These are phyloP conservation scores for Spathaspora sp. DNA, from an alignment of 1,139 yeast species.

Conservation along the genomic window DNA sequence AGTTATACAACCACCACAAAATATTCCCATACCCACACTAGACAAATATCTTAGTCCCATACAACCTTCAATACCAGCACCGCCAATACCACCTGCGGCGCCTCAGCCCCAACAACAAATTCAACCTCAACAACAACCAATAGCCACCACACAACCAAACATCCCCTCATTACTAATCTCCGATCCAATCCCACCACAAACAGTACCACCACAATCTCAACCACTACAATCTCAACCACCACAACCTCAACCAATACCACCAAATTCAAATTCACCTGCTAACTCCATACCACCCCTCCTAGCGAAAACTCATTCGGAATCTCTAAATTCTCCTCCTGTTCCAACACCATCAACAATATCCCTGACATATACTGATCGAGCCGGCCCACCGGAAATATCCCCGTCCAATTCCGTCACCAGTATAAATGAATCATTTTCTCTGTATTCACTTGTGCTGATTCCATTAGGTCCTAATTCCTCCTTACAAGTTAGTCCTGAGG, in stretches of 20 bases:
- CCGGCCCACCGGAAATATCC: neutral
- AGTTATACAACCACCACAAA: too few species aligned
- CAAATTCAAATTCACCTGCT: neutral
- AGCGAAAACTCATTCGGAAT: neutral
- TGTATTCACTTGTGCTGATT: slow-evolving; percentile 23
- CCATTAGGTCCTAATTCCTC: slow-evolving; percentile 41
- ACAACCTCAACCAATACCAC: neutral
- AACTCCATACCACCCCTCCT: neutral
- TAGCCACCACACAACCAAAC: neutral
- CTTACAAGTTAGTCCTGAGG: slow-evolving; percentile 35
- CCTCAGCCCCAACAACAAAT: neutral
- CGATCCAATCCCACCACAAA: neutral
- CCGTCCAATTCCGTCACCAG: slow-evolving; percentile 5
- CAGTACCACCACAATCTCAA: too few species aligned
- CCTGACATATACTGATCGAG: neutral
- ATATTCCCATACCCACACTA: neutral
- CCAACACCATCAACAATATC: slow-evolving; percentile 2
- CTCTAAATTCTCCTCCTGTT: neutral
- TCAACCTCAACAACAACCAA: neutral
- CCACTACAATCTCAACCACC: neutral
- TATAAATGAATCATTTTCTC: slow-evolving; percentile 14
- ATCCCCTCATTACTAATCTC: neutral
- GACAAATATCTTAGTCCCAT: neutral
- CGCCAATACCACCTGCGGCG: neutral
- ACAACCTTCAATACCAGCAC: neutral